A percentile compares a stretch with the other conserved stretches of the same genome.
Evolutionary conservation across 176 grass and related monocot genomes (phyloP).

Genomic region (Miscanthus lutarioriparius): DNA sequence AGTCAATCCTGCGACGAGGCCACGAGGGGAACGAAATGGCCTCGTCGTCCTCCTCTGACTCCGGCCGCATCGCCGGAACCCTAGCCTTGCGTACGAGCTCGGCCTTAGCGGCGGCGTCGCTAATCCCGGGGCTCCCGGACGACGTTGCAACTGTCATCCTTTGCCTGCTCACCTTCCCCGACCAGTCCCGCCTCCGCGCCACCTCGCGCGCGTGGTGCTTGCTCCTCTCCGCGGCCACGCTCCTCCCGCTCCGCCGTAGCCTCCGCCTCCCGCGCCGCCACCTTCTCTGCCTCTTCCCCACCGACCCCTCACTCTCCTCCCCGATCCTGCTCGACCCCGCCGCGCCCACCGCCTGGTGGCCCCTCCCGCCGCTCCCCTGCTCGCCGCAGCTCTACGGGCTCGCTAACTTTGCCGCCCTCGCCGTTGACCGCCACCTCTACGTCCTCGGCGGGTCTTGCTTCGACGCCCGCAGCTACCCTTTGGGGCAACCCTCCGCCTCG

Average conservation of each 20-base stretch:
- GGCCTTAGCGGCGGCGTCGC: conserved; percentile 10
- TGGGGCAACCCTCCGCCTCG: conserved; percentile 69
- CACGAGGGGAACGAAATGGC: conserved; percentile 36
- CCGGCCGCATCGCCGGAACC: conserved; percentile 32
- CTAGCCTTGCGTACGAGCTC: conserved; percentile 22
- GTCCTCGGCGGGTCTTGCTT: conserved; percentile 81
- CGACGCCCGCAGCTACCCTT: conserved; percentile 75
- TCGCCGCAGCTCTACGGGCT: conserved; percentile 70
- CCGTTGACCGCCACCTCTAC: conserved; percentile 63
- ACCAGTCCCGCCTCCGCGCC: conserved; percentile 73
- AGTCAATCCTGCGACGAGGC: background rate
- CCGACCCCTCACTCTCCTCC: conserved; percentile 66
- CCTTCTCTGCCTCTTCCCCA: conserved; percentile 81
- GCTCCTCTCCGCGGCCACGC: conserved; percentile 53
- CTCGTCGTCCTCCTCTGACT: conserved; percentile 31
- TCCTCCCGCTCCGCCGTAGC: conserved; percentile 67
- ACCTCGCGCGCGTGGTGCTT: conserved; percentile 64
- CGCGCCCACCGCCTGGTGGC: conserved; percentile 53
- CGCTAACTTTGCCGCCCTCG: conserved; percentile 60
- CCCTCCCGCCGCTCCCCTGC: conserved; percentile 74
- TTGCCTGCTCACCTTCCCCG: conserved; percentile 64
- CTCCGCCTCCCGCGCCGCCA: conserved; percentile 62
- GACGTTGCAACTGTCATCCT: conserved; percentile 71
- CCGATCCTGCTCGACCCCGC: conserved; percentile 77
- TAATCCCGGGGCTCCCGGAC: conserved; percentile 78